Percentiles rank a stretch among this genome's conserved stretches.
Conservation (phyloP, 768 basidiomycete genomes). For the Collybia sp. region DNA sequence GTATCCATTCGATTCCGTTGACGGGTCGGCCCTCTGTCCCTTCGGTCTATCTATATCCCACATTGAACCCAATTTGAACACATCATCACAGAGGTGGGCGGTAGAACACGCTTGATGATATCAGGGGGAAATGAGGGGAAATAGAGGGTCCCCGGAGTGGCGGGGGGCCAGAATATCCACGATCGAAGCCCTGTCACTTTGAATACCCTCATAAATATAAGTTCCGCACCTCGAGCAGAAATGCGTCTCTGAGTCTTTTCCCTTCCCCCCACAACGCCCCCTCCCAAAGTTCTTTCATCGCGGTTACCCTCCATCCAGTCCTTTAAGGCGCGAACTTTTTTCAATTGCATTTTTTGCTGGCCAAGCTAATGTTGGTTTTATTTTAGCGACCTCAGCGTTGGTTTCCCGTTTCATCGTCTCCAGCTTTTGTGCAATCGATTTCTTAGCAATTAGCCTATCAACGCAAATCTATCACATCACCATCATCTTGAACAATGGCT, state of each 20-base stretch:
- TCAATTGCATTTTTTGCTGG: conserved; percentile 16
- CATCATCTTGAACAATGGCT: conserved; percentile 39
- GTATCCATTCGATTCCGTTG: no score
- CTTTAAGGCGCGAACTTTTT: background rate
- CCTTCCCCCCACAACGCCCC: conserved; percentile 35
- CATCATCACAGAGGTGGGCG: no score
- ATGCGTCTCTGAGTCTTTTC: conserved; percentile 38
- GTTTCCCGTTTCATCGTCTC: conserved; percentile 8
- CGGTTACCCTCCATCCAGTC: conserved; percentile 1
- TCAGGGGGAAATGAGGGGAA: background rate
- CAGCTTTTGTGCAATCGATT: conserved; percentile 7
- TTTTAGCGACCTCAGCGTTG: conserved; percentile 2
- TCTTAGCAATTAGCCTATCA: conserved; percentile 4
- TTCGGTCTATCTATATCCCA: no score
- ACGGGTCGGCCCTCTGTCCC: no score
- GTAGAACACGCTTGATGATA: no score
- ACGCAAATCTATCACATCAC: conserved; percentile 14
- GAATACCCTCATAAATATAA: conserved; percentile 46
- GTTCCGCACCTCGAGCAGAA: conserved; percentile 51
- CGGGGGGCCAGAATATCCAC: conserved; percentile 31
- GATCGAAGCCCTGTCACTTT: conserved; percentile 46
- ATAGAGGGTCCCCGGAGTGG: conserved; percentile 22
- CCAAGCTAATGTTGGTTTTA: background rate
- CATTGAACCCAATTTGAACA: no score
- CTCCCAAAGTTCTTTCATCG: conserved; percentile 8